Conservation (phyloP, 805 yeast genomes). For the Cyberlindnera subsufficiens region DNA sequence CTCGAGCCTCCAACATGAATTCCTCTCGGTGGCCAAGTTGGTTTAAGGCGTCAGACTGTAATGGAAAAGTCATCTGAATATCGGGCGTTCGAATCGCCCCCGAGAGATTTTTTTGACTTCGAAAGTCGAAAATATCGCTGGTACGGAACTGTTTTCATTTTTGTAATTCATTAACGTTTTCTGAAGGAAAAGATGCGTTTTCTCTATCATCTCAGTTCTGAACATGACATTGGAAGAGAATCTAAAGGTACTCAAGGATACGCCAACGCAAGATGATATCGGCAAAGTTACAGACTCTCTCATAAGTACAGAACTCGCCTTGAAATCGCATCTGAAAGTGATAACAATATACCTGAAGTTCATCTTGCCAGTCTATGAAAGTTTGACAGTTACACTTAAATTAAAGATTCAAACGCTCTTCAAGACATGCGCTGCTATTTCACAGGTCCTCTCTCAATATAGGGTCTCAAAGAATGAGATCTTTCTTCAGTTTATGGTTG, state of each 20-base stretch:
- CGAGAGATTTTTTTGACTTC: conserved; percentile 30
- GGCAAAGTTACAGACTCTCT: conserved; percentile 9
- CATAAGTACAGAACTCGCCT: not conserved
- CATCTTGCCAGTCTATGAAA: conserved; percentile 20
- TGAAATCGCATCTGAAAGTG: conserved; percentile 10
- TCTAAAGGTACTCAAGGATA: conserved; percentile 5
- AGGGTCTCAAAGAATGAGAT: conserved; percentile 18
- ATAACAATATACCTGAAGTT: conserved; percentile 14
- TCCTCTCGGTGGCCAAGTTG: conserved; percentile 40
- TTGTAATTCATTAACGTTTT: not conserved
- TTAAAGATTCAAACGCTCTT: conserved; percentile 15
- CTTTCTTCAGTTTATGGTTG: conserved; percentile 14
- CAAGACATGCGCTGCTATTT: conserved; percentile 11
- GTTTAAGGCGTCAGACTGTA: conserved; percentile 42
- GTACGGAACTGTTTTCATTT: too few species aligned
- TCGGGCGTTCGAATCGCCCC: conserved; percentile 49
- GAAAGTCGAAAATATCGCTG: too few species aligned
- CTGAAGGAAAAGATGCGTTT: not conserved
- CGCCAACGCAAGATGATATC: conserved; percentile 11
- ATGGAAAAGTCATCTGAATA: conserved; percentile 36
- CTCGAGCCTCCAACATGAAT: not conserved
- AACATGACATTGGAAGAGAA: not conserved
- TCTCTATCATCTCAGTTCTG: not conserved
- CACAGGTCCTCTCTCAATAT: conserved; percentile 16
- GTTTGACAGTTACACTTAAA: conserved; percentile 9